Evolutionary conservation across 2,329 filamentous ascomycete species (phyloP).

Genomic region (Aspergillus arachidicola): DNA sequence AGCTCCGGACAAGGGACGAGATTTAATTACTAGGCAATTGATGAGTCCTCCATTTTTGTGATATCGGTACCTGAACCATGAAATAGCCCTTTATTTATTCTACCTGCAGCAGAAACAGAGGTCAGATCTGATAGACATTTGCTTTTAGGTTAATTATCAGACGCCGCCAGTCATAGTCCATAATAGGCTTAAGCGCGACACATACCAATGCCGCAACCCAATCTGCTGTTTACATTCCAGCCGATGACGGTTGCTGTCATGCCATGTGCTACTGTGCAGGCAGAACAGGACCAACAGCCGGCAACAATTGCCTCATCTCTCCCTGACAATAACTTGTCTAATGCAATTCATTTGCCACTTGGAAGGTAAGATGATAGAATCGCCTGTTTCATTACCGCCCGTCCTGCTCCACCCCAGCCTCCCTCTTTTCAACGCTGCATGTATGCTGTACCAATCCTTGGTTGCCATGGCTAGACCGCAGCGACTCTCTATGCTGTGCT

Average conservation of each 20-base stretch:
- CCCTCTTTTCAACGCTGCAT: conserved; percentile 10
- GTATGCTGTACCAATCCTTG: neutral
- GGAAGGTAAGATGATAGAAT: neutral
- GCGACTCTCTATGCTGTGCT: neutral
- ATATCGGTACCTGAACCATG: neutral
- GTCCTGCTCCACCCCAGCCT: conserved; percentile 18
- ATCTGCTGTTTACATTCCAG: neutral
- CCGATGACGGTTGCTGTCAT: neutral
- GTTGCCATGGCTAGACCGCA: neutral
- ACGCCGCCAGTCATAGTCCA: neutral
- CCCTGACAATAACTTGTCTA: conserved; percentile 6
- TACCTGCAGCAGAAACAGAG: neutral
- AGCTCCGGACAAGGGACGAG: neutral
- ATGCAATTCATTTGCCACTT: neutral
- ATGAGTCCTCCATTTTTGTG: neutral
- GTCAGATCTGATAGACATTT: too few species aligned
- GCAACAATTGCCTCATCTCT: neutral
- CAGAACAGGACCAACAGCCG: neutral
- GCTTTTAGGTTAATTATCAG: neutral
- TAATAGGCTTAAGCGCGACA: neutral
- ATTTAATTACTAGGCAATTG: neutral
- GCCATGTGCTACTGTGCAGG: neutral
- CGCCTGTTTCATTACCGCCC: conserved; percentile 9
- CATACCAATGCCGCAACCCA: neutral
- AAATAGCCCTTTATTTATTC: neutral